phyloP scores from a whole-genome alignment of 345 rosid species.

The Brassica carinata region DNA sequence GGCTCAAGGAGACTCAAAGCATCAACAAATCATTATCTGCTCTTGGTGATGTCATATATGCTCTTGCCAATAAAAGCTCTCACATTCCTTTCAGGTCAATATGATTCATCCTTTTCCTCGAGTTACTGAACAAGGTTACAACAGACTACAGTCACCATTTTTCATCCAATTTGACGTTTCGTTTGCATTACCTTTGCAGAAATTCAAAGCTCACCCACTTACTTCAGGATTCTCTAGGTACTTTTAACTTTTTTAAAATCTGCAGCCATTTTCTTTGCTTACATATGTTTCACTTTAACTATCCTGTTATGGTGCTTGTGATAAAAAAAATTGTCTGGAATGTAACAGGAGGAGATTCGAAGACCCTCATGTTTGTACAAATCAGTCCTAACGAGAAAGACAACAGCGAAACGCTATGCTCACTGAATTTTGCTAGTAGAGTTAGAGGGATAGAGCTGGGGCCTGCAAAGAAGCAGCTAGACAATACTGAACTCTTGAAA shows the following conservation, averaged over 20 bases:
- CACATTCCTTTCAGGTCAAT: conserved; percentile 87
- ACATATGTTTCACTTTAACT: not conserved
- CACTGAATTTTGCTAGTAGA: conserved; percentile 94
- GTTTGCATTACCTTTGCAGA: conserved; percentile 50
- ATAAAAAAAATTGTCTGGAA: conserved; percentile 11
- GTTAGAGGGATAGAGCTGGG: conserved; percentile 97
- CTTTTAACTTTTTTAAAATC: not conserved
- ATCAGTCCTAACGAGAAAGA: conserved; percentile 92
- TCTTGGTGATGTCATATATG: conserved; percentile 95
- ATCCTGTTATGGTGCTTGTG: conserved; percentile 6
- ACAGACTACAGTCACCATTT: not conserved
- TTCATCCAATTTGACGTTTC: conserved; percentile 8
- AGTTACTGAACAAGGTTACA: not conserved
- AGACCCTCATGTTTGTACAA: conserved; percentile 95
- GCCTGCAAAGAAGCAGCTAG: conserved; percentile 83
- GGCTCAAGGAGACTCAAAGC: conserved; percentile 96
- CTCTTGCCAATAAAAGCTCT: conserved; percentile 90
- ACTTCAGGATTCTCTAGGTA: conserved; percentile 98
- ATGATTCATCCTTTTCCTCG: not conserved
- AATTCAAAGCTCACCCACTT: conserved; percentile 97
- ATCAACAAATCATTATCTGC: conserved; percentile 96
- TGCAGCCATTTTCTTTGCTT: not conserved
- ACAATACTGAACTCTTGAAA: conserved; percentile 70
- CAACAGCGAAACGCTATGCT: conserved; percentile 80
- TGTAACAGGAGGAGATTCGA: conserved; percentile 89